Evolutionary conservation across 805 yeast species (phyloP).

Genomic region (Hyphopichia homilentoma): DNA sequence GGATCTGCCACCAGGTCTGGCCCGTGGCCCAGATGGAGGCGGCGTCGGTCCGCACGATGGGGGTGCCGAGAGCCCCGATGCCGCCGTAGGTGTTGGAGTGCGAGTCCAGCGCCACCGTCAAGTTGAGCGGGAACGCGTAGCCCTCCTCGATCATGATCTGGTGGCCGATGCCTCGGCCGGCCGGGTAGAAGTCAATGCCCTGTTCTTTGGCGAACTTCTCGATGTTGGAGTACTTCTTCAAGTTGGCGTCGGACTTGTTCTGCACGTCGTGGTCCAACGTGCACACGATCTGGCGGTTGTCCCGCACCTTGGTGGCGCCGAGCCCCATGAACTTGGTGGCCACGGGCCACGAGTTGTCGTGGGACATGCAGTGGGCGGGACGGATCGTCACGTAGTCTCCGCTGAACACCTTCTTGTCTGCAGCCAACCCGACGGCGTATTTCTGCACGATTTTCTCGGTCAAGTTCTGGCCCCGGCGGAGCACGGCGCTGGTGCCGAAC

Average conservation of each 20-base stretch:
- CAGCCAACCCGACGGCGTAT: slow-evolving; percentile 81
- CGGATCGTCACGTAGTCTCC: slow-evolving; percentile 94
- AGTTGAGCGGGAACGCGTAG: slow-evolving; percentile 89
- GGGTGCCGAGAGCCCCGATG: slow-evolving; percentile 92
- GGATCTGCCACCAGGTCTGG: slow-evolving; percentile 99
- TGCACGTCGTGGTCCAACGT: slow-evolving; percentile 98
- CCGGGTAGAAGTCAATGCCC: slow-evolving; percentile 95
- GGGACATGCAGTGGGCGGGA: slow-evolving; percentile 99
- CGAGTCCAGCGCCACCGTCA: slow-evolving; percentile 96
- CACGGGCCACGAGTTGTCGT: slow-evolving; percentile 99
- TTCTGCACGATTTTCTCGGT: slow-evolving; percentile 95
- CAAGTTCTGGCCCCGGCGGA: slow-evolving; percentile 65
- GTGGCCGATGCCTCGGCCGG: slow-evolving; percentile 98
- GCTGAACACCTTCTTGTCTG: slow-evolving; percentile 70
- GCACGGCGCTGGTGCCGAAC: slow-evolving; percentile 7
- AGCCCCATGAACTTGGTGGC: slow-evolving; percentile 94
- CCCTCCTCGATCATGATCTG: slow-evolving; percentile 99
- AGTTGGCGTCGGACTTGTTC: slow-evolving; percentile 82
- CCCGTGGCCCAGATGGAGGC: slow-evolving; percentile 99
- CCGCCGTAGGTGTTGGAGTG: slow-evolving; percentile 99
- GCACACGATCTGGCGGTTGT: slow-evolving; percentile 89
- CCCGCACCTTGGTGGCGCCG: slow-evolving; percentile 80
- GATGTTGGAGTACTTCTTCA: slow-evolving; percentile 83
- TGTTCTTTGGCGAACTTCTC: slow-evolving; percentile 85
- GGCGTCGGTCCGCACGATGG: slow-evolving; percentile 97